Evolutionary conservation across 2,329 filamentous ascomycete genomes (phyloP).

Genomic region (Diplodia corticola): DNA sequence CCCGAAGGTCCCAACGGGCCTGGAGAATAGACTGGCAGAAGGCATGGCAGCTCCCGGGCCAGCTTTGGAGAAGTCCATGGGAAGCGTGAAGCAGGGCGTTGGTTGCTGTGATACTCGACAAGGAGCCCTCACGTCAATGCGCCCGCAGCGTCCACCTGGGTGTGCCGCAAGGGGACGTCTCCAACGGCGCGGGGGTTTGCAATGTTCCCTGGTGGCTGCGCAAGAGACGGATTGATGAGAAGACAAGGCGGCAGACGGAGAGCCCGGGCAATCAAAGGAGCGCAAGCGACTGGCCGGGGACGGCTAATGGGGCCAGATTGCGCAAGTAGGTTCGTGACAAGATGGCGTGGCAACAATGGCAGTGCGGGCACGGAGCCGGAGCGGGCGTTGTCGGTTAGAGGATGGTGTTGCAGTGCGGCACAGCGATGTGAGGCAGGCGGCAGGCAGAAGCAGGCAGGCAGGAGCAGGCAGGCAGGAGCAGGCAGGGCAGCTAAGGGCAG

Average conservation of each 20-base stretch:
- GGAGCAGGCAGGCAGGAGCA: background rate
- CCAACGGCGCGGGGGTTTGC: background rate
- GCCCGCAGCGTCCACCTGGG: background rate
- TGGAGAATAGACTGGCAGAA: background rate
- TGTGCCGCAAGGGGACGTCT: background rate
- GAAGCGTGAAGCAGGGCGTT: background rate
- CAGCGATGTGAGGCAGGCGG: background rate
- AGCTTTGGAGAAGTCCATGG: background rate
- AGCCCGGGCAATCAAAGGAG: background rate
- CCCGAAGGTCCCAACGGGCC: background rate
- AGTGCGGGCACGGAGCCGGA: background rate
- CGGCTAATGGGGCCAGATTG: background rate
- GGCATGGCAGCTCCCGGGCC: background rate
- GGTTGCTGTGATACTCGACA: background rate
- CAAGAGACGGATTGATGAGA: background rate
- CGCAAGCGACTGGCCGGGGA: background rate
- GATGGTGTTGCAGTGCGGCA: background rate
- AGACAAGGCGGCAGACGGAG: background rate
- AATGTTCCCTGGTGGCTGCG: background rate
- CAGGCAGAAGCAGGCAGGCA: no score
- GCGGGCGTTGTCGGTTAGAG: background rate
- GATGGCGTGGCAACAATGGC: background rate
- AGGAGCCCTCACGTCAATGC: background rate
- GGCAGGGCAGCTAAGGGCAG: background rate
- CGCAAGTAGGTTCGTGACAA: background rate